Evolutionary conservation across 2,329 filamentous ascomycete genomes (phyloP).

Genomic region (Curvularia sp.): DNA sequence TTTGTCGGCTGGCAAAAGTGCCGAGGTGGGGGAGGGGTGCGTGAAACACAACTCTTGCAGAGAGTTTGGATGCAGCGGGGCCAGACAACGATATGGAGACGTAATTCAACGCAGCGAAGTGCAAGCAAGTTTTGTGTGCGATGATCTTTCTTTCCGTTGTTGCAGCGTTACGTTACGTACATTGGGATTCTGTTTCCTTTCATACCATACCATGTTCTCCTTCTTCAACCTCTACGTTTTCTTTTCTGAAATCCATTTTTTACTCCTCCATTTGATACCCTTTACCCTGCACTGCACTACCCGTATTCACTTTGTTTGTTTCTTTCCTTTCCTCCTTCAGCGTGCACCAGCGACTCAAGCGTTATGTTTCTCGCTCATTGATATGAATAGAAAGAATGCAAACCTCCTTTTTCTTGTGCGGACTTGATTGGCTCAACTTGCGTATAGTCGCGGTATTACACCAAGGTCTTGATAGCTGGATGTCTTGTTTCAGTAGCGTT

Average conservation of each 20-base stretch:
- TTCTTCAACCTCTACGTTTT: background rate
- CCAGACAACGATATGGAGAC: background rate
- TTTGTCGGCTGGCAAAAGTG: background rate
- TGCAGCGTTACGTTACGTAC: background rate
- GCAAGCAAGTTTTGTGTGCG: background rate
- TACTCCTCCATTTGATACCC: background rate
- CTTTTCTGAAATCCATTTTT: background rate
- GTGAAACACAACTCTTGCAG: constrained; percentile 1
- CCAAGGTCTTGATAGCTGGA: too few species aligned
- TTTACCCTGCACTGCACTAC: background rate
- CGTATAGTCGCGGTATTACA: too few species aligned
- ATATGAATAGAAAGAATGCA: background rate
- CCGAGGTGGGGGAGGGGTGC: background rate
- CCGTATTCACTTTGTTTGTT: background rate
- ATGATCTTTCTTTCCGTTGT: background rate
- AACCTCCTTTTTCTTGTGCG: background rate
- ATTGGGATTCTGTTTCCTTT: background rate
- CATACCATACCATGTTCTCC: background rate
- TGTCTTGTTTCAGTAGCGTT: background rate
- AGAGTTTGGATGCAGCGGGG: background rate
- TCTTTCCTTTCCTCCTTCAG: background rate
- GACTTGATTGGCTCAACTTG: too few species aligned
- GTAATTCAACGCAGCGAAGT: background rate
- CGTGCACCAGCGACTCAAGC: background rate
- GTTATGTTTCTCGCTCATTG: background rate